A percentile compares a stretch with the other conserved stretches of the same genome.
Evolutionary conservation across 768 basidiomycete species (phyloP).

Genomic region (Leccinellum albellum): DNA sequence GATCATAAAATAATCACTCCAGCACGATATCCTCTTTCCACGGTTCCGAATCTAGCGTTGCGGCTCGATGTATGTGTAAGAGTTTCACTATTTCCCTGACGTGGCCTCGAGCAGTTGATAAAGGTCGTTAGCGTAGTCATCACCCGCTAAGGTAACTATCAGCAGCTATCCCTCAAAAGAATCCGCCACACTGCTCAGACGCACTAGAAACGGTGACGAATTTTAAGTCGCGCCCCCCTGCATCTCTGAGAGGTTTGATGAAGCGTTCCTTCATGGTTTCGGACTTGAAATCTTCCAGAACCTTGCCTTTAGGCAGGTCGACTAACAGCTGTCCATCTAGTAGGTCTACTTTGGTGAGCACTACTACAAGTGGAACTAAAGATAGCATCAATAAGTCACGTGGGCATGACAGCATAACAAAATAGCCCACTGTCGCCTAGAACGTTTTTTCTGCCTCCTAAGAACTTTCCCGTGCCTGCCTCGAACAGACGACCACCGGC

Average conservation of each 20-base stretch:
- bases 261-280: not conserved
- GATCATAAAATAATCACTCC: not conserved
- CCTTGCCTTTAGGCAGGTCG: not conserved
- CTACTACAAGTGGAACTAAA: constrained; percentile 7
- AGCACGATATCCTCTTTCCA: not conserved
- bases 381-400: not conserved
- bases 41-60: not conserved
- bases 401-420: not conserved
- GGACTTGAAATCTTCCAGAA: not conserved
- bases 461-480: constrained; percentile 9
- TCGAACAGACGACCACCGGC: constrained; percentile 15
- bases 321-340: constrained; percentile 1
- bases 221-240: not conserved
- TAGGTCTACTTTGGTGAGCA: constrained; percentile 15
- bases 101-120: not conserved
- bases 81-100: not conserved
- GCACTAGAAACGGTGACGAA: constrained; percentile 11
- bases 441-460: not conserved
- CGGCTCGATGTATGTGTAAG: no score
- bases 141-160: constrained; percentile 2
- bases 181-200: not conserved
- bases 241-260: not conserved
- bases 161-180: not conserved
- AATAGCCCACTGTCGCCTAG: constrained; percentile 6
- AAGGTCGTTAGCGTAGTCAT: constrained; percentile 1